A percentile compares a stretch with the other conserved stretches of the same genome.
phyloP scores from a whole-genome alignment of 129 eudicot species.

The Apium graveolens region DNA sequence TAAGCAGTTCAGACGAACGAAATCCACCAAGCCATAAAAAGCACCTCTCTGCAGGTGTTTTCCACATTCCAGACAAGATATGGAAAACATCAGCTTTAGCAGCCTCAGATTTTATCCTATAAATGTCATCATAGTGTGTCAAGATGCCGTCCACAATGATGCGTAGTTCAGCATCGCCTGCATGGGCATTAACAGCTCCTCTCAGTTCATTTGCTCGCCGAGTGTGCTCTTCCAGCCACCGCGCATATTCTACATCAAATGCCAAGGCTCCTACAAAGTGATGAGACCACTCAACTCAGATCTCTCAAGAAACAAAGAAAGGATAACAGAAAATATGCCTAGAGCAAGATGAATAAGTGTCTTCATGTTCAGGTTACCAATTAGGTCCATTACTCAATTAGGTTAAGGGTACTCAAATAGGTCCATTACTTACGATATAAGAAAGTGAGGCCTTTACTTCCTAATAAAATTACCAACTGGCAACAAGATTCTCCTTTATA shows the following conservation, averaged over 20 bases:
- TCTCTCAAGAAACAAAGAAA: background rate
- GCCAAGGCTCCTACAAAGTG: conserved; percentile 71
- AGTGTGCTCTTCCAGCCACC: conserved; percentile 91
- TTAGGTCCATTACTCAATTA: background rate
- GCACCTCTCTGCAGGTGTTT: conserved; percentile 84
- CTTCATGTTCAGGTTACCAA: background rate
- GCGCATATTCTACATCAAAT: conserved; percentile 82
- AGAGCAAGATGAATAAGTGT: background rate
- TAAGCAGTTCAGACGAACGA: conserved; percentile 73
- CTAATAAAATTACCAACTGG: background rate
- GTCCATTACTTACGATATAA: background rate
- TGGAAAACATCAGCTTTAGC: conserved; percentile 76
- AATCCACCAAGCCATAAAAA: conserved; percentile 83
- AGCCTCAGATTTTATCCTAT: conserved; percentile 64
- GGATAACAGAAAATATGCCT: background rate
- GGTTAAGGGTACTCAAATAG: no score
- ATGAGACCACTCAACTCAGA: background rate
- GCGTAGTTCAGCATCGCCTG: conserved; percentile 86
- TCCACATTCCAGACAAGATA: conserved; percentile 88
- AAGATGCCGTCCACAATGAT: conserved; percentile 73
- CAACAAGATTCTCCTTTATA: background rate
- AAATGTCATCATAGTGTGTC: conserved; percentile 78
- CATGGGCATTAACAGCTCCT: conserved; percentile 89
- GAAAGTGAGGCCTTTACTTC: background rate
- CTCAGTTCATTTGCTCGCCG: conserved; percentile 69